phyloP scores from a whole-genome alignment of 176 grass and related monocot species.

The Coix lacrymajobi region DNA sequence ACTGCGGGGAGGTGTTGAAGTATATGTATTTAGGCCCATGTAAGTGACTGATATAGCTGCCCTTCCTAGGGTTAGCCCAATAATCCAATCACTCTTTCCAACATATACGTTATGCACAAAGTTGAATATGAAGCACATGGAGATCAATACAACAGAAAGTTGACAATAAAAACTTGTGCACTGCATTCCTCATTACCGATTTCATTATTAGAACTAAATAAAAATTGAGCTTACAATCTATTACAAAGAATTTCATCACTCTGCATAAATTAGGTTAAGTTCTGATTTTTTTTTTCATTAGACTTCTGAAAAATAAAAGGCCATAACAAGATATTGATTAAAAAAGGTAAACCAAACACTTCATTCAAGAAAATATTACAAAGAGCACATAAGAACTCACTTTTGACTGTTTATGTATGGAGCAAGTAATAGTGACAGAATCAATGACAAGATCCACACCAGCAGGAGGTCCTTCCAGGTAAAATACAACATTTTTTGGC shows the following conservation, averaged over 20 bases:
- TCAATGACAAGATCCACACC: slow-evolving; percentile 73
- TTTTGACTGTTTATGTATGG: slow-evolving; percentile 32
- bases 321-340: background rate
- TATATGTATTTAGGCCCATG: no score
- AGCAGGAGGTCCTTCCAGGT: slow-evolving; percentile 80
- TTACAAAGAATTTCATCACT: background rate
- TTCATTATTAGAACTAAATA: background rate
- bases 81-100: no score
- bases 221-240: background rate
- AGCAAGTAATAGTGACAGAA: slow-evolving; percentile 58
- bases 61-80: no score
- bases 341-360: background rate
- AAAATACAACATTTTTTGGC: slow-evolving; percentile 80
- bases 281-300: background rate
- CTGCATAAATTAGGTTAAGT: background rate
- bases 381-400: slow-evolving; percentile 26
- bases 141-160: background rate
- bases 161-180: background rate
- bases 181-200: background rate
- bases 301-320: background rate
- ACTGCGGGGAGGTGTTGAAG: no score
- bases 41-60: no score
- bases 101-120: background rate
- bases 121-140: background rate
- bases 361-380: slow-evolving; percentile 3